phyloP scores from a whole-genome alignment of 305 asterid species.

The Solanum hybrid region DNA sequence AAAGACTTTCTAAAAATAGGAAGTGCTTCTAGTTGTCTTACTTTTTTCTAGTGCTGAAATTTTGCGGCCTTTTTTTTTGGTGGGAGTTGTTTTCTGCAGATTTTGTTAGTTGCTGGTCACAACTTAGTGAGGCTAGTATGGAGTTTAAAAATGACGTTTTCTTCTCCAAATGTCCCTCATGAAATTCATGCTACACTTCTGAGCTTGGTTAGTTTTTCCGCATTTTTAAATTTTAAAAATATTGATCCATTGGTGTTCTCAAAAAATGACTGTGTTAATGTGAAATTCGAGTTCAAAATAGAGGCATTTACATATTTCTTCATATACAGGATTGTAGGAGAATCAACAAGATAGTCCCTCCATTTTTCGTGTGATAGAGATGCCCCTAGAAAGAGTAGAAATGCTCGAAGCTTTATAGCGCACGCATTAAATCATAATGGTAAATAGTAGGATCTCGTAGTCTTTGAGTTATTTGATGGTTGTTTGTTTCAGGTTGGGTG shows the following conservation, averaged over 20 bases:
- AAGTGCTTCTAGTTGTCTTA: too few relatives aligned
- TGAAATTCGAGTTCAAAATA: background rate
- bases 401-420: too few relatives aligned
- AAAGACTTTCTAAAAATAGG: too few relatives aligned
- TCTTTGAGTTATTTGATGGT: too few relatives aligned
- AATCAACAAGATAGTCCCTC: too few relatives aligned
- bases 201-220: slow-evolving; percentile 58
- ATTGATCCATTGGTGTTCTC: background rate
- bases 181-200: slow-evolving; percentile 94
- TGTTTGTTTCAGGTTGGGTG: too few relatives aligned
- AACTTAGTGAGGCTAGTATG: slow-evolving; percentile 73
- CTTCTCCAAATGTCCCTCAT: slow-evolving; percentile 94
- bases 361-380: too few relatives aligned
- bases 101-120: slow-evolving; percentile 98
- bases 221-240: background rate
- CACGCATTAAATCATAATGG: too few relatives aligned
- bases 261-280: background rate
- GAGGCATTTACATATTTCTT: background rate
- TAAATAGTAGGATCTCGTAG: too few relatives aligned
- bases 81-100: slow-evolving; percentile 96
- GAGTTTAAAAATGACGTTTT: slow-evolving; percentile 95
- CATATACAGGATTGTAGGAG: too few relatives aligned
- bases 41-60: background rate
- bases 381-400: too few relatives aligned
- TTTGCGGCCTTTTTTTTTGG: slow-evolving; percentile 87